Base-by-base conservation (phyloP, 139 green algal genomes). In the Volvox africanus region DNA sequence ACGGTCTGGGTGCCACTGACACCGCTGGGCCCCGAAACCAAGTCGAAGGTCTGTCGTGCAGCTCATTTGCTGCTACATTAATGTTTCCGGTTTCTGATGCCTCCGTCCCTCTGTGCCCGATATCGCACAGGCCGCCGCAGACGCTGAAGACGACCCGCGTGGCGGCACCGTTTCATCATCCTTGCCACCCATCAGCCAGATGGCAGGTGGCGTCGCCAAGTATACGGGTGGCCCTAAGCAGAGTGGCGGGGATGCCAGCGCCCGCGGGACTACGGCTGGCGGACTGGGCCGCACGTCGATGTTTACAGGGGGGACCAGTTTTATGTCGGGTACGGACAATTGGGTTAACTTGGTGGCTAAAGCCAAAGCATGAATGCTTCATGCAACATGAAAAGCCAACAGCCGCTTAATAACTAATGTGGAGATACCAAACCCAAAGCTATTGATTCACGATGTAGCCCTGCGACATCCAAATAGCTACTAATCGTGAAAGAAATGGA, bases 171-270 rank as follows among this genome's bases (percentile, higher is more conserved):
- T 28, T 24, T 71, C 32, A 65, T 36, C 73, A 11, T 73, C 14
- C 44, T 5, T 93, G n/a, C 92, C 92, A 30, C 69, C 26, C 79
- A 87, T 95, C 81, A 91, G 91, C 33, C 68, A 92, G 86, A 82
- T 94, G 82, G 93, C 89, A 24, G 88, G 90, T 12, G 61, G 79
- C 9, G 93, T 91, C n/a, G 81, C 85, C 69, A 89, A 89, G 68
- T 82, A 82, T 65, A 67, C 35, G 67, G 65, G 65, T 24, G 65
- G 21, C 6, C 61, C 67, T 36, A 67, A 55, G 50, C 65, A 2
- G 16, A 2, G 87, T 84, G 30, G 85, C 44, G 28, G 71, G 12
- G 65, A 67, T 61, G 21, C 1, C 37, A 89, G 69, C 85, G 69
- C 17, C 30, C 69, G 85, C 44, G 61, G 37, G 12, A 83, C 84